Evolutionary conservation across 495 filamentous ascomycete genomes (phyloP).

Genomic region (Tuber umbilicatum): DNA sequence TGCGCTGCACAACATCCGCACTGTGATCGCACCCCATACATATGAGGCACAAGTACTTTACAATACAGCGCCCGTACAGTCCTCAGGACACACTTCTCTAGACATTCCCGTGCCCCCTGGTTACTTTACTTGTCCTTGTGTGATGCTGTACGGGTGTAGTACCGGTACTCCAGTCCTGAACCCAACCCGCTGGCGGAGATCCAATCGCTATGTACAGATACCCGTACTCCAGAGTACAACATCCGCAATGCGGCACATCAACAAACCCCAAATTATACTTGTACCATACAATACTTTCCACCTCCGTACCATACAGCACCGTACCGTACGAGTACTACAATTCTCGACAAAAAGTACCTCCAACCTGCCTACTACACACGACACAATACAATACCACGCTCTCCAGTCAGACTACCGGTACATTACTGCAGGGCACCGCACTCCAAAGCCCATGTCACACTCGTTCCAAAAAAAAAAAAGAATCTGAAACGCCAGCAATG

Average conservation of each 20-base stretch:
- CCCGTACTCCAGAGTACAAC: background rate
- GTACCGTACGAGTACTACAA: background rate
- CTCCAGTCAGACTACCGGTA: background rate
- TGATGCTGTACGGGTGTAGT: background rate
- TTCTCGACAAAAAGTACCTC: too few species aligned
- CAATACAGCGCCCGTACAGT: background rate
- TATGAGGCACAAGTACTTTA: background rate
- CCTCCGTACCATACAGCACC: background rate
- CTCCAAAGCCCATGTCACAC: background rate
- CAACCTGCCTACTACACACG: too few species aligned
- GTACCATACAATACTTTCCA: background rate
- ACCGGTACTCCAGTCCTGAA: background rate
- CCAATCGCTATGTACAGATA: too few species aligned
- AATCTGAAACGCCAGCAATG: conserved; percentile 3
- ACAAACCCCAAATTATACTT: background rate
- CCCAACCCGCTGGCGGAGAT: background rate
- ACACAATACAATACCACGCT: background rate
- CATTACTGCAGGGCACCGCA: background rate
- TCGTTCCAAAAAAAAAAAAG: background rate
- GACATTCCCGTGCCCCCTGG: background rate
- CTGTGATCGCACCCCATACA: background rate
- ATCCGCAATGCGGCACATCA: background rate
- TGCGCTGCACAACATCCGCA: background rate
- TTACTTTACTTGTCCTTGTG: background rate
- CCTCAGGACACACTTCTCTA: too few species aligned